Evolutionary conservation across 139 green algal species (phyloP).

Genomic region (Closterium sp.): DNA sequence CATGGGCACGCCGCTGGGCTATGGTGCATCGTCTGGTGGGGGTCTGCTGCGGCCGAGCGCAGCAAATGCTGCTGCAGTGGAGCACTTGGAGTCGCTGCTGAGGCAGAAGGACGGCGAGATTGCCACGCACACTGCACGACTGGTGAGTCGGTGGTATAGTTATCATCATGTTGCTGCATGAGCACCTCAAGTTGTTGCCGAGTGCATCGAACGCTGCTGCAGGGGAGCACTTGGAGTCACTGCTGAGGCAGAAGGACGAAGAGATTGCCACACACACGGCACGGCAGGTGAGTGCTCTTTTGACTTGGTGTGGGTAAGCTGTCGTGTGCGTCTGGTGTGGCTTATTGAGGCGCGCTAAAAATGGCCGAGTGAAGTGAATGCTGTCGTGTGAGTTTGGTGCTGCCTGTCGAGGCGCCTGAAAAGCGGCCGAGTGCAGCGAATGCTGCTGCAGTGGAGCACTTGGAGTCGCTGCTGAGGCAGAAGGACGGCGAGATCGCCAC

Average conservation of each 20-base stretch:
- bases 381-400: too few relatives aligned
- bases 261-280: constrained; percentile 43
- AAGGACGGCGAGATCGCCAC: constrained; percentile 44
- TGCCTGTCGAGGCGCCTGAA: too few relatives aligned
- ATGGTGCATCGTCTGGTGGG: neutral
- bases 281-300: neutral
- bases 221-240: constrained; percentile 37
- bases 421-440: neutral
- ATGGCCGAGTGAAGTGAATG: too few relatives aligned
- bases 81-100: constrained; percentile 46
- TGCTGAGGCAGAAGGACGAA: constrained; percentile 60
- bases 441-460: constrained; percentile 29
- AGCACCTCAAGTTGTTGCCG: too few relatives aligned
- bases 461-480: constrained; percentile 61
- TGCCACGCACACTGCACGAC: constrained; percentile 4
- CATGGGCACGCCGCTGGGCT: neutral
- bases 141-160: neutral
- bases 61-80: neutral
- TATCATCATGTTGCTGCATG: too few relatives aligned
- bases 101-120: constrained; percentile 59
- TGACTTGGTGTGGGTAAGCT: too few relatives aligned
- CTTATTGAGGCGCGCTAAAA: too few relatives aligned
- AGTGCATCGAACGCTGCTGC: neutral
- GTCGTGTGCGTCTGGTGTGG: too few relatives aligned
- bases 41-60: neutral